phyloP scores from a whole-genome alignment of 1,284 basidiomycete species.

The Fomes fomentarius region DNA sequence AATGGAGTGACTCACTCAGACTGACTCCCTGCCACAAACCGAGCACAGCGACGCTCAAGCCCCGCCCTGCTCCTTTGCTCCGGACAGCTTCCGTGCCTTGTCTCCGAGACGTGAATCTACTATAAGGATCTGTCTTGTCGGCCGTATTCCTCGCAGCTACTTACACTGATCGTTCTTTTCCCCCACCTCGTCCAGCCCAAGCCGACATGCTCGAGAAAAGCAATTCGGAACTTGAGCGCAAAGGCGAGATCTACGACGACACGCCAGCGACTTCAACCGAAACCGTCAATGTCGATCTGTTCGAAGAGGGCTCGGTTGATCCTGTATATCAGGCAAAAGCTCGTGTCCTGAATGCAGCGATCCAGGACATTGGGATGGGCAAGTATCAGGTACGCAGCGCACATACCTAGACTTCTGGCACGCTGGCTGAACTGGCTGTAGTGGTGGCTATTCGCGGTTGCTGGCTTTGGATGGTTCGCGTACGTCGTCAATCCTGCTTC shows the following conservation, averaged over 20 bases:
- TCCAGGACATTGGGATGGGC: constrained; percentile 71
- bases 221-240: constrained; percentile 12
- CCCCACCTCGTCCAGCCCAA: background rate
- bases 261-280: background rate
- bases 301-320: constrained; percentile 51
- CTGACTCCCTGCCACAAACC: background rate
- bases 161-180: background rate
- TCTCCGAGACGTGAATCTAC: background rate
- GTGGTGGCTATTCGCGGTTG: constrained; percentile 61
- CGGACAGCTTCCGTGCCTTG: background rate
- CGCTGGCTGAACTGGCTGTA: too few species aligned
- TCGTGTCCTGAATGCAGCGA: constrained; percentile 54
- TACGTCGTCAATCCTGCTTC: constrained; percentile 35
- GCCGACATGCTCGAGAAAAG: constrained; percentile 15
- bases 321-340: constrained; percentile 61
- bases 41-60: background rate
- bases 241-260: constrained; percentile 5
- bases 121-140: background rate
- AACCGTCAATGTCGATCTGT: constrained; percentile 30
- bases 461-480: constrained; percentile 76
- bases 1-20: background rate
- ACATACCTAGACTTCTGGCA: background rate
- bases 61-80: background rate
- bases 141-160: background rate
- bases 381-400: constrained; percentile 70